Base-by-base conservation (phyloP, 495 filamentous ascomycete genomes). In the Geoglossum glabrum region DNA sequence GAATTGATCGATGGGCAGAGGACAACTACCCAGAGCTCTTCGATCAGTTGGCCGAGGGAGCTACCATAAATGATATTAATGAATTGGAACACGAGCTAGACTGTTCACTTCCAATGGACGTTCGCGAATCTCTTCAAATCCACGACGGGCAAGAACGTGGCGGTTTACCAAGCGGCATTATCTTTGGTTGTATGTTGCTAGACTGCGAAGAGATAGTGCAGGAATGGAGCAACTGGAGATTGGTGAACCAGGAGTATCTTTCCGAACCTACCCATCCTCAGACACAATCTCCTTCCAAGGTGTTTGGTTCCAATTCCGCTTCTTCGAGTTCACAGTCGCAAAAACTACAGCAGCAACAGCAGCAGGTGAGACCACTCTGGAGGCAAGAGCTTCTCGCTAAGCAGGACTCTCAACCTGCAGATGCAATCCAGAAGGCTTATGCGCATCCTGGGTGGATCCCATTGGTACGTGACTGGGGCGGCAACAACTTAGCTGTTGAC, bases 121-220 rank as follows among this genome's bases (percentile, higher is more conserved):
- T 99, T 47, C 84, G 92, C 55, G 89, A 99, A 64, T 97, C 93
- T 11, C 69, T 97, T 62, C 79, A 84, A 72, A 66, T 86, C 30
- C 93, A 99, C 66, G 92, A 99, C 66, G 92, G 92, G 1, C 92
- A 99, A 70, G 92, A 99, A 69, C 83, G 93, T 50, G 86, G 86
- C 45, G 92, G 92, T 57, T 76, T 78, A 58, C 92, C 92, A 1
- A 96, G 92, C 0, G 92, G 92, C 59, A 81, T 96, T 57, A 79
- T 99, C 43, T 97, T 99, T 66, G 78, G 89, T 38, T 81, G 76
- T 64, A 99, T 99, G 92, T 74, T 97, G 47, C 77, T 99, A 49
- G 92, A 99, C 65, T 99, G 92, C 67, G 92, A 99, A 67, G 92
- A 99, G 68, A 95, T 99, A 55, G 82, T 97, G 7, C 86, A 95